A percentile compares a stretch with the other conserved stretches of the same genome.
phyloP scores from a whole-genome alignment of 495 filamentous ascomycete genomes.

The Podospora australis region DNA sequence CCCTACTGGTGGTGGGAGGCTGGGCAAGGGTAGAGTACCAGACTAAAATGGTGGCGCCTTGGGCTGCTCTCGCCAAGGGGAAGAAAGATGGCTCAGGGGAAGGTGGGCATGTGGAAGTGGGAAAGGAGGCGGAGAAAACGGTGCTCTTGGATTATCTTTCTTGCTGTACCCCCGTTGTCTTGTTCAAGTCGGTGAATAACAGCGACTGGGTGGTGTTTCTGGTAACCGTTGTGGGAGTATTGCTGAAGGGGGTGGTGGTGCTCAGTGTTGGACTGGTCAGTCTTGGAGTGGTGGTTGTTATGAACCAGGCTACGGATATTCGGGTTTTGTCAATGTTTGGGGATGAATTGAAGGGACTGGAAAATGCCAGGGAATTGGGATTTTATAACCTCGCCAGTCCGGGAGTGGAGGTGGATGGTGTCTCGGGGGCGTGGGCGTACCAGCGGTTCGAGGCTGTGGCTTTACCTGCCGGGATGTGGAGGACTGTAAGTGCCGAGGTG shows the following conservation, averaged over 20 bases:
- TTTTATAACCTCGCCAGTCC: too few species aligned
- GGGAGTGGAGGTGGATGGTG: slow-evolving; percentile 16
- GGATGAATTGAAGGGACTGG: background rate
- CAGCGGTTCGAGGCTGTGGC: slow-evolving; percentile 16
- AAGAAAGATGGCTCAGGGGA: too few species aligned
- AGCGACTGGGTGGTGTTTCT: background rate
- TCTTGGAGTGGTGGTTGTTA: background rate
- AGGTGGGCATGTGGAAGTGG: background rate
- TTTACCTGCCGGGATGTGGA: slow-evolving; percentile 9
- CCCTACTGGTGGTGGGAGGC: background rate
- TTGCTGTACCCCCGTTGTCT: background rate
- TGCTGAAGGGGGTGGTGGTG: background rate
- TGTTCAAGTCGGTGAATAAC: background rate
- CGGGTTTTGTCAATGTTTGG: background rate
- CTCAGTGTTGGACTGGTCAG: background rate
- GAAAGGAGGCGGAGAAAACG: background rate
- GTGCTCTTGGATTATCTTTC: background rate
- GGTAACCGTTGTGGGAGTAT: background rate
- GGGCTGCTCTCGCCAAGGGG: background rate
- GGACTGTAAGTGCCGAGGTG: slow-evolving; percentile 14
- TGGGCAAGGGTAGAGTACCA: background rate
- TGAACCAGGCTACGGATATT: background rate
- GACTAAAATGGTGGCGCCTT: background rate
- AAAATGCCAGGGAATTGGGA: slow-evolving; percentile 10
- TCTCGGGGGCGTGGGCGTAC: slow-evolving; percentile 15